Conservation (phyloP, 108 stramenopile species). For the Cyclotella sp. region DNA sequence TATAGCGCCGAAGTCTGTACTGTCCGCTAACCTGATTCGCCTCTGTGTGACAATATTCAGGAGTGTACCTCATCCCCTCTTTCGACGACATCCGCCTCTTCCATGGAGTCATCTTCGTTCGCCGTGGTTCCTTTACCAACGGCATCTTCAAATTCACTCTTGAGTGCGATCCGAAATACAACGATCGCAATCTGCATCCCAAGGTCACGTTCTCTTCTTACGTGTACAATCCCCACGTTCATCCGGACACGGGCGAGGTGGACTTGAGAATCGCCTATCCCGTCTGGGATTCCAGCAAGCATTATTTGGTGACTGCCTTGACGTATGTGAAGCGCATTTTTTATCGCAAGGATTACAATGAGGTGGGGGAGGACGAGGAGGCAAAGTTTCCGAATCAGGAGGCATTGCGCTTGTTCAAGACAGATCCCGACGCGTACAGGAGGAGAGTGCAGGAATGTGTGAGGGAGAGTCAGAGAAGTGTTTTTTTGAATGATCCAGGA, state of each 20-base stretch:
- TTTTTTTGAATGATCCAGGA: constrained; percentile 72
- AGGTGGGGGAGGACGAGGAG: constrained; percentile 54
- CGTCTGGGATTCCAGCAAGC: constrained; percentile 86
- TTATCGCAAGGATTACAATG: constrained; percentile 86
- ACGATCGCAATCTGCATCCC: constrained; percentile 87
- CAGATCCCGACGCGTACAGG: constrained; percentile 65
- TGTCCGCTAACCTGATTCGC: not conserved
- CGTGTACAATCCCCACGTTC: constrained; percentile 92
- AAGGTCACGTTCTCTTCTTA: constrained; percentile 77
- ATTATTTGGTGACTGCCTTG: constrained; percentile 92
- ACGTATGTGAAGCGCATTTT: constrained; percentile 98
- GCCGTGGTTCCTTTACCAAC: constrained; percentile 88
- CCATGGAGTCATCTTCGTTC: constrained; percentile 94
- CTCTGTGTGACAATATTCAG: not conserved
- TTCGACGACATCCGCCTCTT: constrained; percentile 80
- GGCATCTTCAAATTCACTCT: constrained; percentile 96
- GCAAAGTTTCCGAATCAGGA: constrained; percentile 57
- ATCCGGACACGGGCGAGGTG: constrained; percentile 83
- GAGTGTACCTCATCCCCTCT: constrained; percentile 91
- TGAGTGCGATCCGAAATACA: constrained; percentile 84
- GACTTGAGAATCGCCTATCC: constrained; percentile 83
- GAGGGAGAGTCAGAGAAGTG: constrained; percentile 75
- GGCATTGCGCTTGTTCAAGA: constrained; percentile 63
- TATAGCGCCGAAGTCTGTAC: too few species aligned
- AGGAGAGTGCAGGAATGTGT: constrained; percentile 78